A percentile compares a stretch with the other conserved stretches of the same genome.
Evolutionary conservation across 2,329 filamentous ascomycete genomes (phyloP).

Genomic region (Fusarium napiforme): DNA sequence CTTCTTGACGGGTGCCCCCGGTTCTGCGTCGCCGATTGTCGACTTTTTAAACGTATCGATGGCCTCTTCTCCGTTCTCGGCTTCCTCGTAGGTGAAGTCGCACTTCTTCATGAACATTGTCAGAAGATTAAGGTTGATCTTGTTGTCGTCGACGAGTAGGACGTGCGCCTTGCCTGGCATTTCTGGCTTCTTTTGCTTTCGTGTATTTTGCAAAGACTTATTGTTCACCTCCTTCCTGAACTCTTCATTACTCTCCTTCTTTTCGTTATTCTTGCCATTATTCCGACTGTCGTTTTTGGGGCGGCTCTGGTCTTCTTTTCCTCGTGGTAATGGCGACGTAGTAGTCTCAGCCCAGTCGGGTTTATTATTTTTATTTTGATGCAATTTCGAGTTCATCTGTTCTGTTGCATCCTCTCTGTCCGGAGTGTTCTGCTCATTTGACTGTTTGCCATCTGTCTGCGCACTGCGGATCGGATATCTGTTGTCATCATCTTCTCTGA

Average conservation of each 20-base stretch:
- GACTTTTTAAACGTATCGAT: constrained; percentile 55
- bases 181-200: neutral
- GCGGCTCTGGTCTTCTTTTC: too few relatives aligned
- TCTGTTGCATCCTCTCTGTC: neutral
- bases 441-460: neutral
- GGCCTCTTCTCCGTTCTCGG: constrained; percentile 59
- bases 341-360: neutral
- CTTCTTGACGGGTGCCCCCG: neutral
- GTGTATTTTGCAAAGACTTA: neutral
- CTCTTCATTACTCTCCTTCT: neutral
- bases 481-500: neutral
- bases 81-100: constrained; percentile 54
- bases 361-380: neutral
- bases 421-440: neutral
- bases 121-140: constrained; percentile 56
- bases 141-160: constrained; percentile 56
- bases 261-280: neutral
- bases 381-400: neutral
- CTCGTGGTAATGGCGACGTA: neutral
- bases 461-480: neutral
- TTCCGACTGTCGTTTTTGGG: neutral
- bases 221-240: neutral
- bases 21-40: constrained; percentile 6
- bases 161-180: constrained; percentile 38
- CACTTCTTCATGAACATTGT: constrained; percentile 56